Percentiles rank a stretch among this genome's conserved stretches.
Conservation (phyloP, 768 basidiomycete genomes). For the Pilatotrama ljubarskyi region DNA sequence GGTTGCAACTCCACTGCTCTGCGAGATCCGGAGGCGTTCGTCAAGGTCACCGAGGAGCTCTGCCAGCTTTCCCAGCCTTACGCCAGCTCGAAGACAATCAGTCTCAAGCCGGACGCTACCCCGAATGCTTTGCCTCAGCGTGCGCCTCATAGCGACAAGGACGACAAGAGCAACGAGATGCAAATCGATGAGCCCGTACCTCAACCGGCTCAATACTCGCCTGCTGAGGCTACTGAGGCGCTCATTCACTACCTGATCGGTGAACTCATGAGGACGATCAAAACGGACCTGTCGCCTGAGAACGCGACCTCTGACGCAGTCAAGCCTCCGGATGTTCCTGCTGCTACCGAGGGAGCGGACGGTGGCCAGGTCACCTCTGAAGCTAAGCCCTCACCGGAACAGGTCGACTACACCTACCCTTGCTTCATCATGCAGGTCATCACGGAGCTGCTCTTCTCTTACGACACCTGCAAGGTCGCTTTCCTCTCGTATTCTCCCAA, state of each 20-base stretch:
- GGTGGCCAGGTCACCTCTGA: not conserved
- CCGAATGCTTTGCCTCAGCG: not conserved
- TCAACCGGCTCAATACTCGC: not conserved
- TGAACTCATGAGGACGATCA: conserved; percentile 68
- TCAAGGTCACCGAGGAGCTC: conserved; percentile 67
- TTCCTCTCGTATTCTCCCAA: conserved; percentile 80
- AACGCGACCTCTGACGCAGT: not conserved
- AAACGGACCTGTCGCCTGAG: conserved; percentile 33
- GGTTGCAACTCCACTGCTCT: conserved; percentile 77
- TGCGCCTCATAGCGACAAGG: conserved; percentile 14
- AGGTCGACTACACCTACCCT: conserved; percentile 49
- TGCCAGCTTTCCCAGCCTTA: conserved; percentile 75
- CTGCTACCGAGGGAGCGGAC: not conserved
- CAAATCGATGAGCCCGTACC: conserved; percentile 48
- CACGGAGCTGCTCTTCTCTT: conserved; percentile 91
- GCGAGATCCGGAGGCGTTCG: conserved; percentile 76
- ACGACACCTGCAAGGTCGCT: conserved; percentile 85
- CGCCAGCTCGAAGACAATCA: conserved; percentile 29
- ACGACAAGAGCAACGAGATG: conserved; percentile 49
- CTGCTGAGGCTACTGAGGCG: conserved; percentile 51
- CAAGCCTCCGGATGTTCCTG: not conserved
- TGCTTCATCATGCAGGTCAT: conserved; percentile 91
- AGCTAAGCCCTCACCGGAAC: conserved; percentile 10
- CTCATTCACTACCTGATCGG: conserved; percentile 69
- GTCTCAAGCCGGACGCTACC: conserved; percentile 21